Evolutionary conservation across 805 yeast genomes (phyloP).

Genomic region (Yarrowia osloensis): DNA sequence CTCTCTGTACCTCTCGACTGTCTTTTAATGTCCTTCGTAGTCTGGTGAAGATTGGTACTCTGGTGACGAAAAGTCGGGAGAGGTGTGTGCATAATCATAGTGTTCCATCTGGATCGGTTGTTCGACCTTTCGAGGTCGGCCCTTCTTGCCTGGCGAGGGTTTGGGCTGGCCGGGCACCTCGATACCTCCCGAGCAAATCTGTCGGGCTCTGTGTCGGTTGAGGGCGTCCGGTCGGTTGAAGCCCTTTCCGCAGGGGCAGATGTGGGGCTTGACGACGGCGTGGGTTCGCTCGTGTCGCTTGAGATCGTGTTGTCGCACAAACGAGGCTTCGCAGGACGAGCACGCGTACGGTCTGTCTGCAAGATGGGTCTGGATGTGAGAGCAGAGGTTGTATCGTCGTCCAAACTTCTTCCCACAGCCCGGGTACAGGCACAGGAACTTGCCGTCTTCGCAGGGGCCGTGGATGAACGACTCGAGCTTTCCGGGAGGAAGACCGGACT

Average conservation of each 20-base stretch:
- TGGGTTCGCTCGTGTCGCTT: constrained; percentile 89
- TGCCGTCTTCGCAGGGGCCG: constrained; percentile 74
- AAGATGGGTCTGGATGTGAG: constrained; percentile 95
- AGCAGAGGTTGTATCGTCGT: constrained; percentile 86
- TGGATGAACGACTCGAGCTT: constrained; percentile 79
- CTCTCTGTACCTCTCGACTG: neutral
- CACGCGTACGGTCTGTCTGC: constrained; percentile 93
- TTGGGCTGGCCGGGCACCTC: constrained; percentile 34
- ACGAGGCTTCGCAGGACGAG: constrained; percentile 70
- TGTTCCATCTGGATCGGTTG: constrained; percentile 17
- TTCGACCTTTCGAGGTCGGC: constrained; percentile 43
- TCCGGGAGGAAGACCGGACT: constrained; percentile 82
- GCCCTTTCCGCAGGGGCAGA: constrained; percentile 91
- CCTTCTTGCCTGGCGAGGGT: constrained; percentile 44
- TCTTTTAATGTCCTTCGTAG: neutral
- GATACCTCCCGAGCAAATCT: constrained; percentile 77
- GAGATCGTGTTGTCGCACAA: constrained; percentile 94
- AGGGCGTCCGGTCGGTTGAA: constrained; percentile 90
- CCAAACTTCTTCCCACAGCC: constrained; percentile 82
- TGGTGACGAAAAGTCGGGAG: constrained; percentile 27
- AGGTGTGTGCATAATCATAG: constrained; percentile 17
- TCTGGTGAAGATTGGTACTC: constrained; percentile 26
- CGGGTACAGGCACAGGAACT: constrained; percentile 72
- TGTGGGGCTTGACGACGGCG: constrained; percentile 61
- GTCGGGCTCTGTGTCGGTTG: constrained; percentile 73